Evolutionary conservation across 805 yeast genomes (phyloP).

Genomic region (Torulaspora indica): DNA sequence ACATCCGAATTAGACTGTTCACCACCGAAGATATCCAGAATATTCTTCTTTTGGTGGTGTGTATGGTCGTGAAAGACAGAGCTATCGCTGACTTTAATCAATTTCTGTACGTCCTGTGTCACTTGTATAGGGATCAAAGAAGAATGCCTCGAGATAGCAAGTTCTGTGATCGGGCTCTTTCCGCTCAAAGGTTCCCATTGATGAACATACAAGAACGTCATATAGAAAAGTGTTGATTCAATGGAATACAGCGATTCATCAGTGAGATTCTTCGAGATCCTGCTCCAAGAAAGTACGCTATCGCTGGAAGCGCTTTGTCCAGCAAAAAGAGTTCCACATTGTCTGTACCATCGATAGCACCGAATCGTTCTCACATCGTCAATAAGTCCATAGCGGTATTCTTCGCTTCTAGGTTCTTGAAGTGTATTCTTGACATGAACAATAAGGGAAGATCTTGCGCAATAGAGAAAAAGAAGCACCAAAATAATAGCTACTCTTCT

Average conservation of each 20-base stretch:
- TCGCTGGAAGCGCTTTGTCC: constrained; percentile 3
- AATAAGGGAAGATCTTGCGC: constrained; percentile 1
- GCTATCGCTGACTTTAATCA: constrained; percentile 32
- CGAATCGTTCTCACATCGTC: constrained; percentile 31
- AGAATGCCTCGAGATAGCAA: constrained; percentile 40
- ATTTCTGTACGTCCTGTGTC: constrained; percentile 34
- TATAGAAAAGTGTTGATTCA: constrained; percentile 19
- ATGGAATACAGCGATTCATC: constrained; percentile 17
- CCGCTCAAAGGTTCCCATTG: constrained; percentile 11
- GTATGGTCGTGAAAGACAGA: constrained; percentile 29
- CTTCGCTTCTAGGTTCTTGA: constrained; percentile 4
- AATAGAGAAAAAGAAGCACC: background rate
- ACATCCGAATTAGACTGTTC: background rate
- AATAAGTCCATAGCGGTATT: constrained; percentile 32
- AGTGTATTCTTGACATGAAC: constrained; percentile 6
- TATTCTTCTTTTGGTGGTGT: constrained; percentile 14
- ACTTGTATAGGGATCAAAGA: constrained; percentile 38
- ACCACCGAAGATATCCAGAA: constrained; percentile 5
- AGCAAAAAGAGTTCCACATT: constrained; percentile 26
- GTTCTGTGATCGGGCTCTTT: constrained; percentile 40
- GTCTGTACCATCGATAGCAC: constrained; percentile 33
- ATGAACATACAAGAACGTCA: constrained; percentile 32
- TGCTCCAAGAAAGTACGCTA: constrained; percentile 23
- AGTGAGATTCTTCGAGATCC: constrained; percentile 26
- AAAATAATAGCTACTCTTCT: constrained; percentile 1